These are phyloP conservation scores for Hsuehochloa calcarea DNA, from an alignment of 176 grass and related monocot species.

Conservation along the genomic window DNA sequence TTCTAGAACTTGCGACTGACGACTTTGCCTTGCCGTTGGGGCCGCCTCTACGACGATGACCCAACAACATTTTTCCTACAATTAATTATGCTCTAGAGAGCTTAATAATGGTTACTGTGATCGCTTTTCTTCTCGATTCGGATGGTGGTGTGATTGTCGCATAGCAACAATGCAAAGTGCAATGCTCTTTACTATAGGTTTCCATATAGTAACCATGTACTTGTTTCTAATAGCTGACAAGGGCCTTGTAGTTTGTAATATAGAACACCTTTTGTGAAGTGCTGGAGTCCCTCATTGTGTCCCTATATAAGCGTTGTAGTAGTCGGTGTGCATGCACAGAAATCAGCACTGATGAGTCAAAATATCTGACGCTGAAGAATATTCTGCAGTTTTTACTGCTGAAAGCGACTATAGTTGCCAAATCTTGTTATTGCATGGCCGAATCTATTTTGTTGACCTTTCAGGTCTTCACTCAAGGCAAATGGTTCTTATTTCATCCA, in stretches of 20 bases:
- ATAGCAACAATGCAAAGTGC: too few species aligned
- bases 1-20: too few species aligned
- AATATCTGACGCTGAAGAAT: background rate
- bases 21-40: too few species aligned
- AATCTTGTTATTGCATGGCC: background rate
- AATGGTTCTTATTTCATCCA: too few species aligned
- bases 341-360: background rate
- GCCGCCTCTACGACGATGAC: background rate
- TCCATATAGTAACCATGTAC: too few species aligned
- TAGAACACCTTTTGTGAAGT: background rate
- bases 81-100: too few species aligned
- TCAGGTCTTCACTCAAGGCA: too few species aligned
- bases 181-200: too few species aligned
- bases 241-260: background rate
- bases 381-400: background rate
- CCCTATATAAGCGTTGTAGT: background rate
- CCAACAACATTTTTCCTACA: too few species aligned
- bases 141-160: too few species aligned
- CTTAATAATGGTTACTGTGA: too few species aligned
- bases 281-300: background rate
- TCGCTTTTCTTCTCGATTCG: too few species aligned
- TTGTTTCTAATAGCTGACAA: background rate
- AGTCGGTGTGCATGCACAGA: background rate
- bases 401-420: background rate
- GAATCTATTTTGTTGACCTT: background rate